Conservation (phyloP, 331 rosid genomes). For the Pyracantha coccinea region DNA sequence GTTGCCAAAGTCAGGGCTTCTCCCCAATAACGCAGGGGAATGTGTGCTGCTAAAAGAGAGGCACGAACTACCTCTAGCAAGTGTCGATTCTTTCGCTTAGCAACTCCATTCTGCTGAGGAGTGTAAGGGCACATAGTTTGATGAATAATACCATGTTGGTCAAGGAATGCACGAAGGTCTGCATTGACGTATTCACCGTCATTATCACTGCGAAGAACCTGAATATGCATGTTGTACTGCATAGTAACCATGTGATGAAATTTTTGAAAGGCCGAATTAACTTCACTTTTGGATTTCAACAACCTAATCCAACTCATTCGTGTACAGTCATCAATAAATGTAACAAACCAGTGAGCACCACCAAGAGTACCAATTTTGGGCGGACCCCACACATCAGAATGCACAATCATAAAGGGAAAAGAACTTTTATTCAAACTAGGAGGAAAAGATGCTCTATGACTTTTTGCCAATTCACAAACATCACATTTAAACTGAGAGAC, state of each 20-base stretch:
- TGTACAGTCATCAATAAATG: neutral
- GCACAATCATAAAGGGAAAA: too few relatives aligned
- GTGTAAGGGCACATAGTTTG: neutral
- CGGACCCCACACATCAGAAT: neutral
- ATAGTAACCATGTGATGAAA: neutral
- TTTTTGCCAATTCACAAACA: neutral
- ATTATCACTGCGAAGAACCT: neutral
- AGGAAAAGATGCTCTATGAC: neutral
- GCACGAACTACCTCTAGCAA: neutral
- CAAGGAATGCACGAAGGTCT: neutral
- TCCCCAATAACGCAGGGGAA: neutral
- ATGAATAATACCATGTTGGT: neutral
- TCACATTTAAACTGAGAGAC: neutral
- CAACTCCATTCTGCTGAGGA: neutral
- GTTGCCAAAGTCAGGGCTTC: accelerated
- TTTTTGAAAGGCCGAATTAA: neutral
- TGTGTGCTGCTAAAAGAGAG: accelerated
- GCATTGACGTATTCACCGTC: neutral
- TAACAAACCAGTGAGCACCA: neutral
- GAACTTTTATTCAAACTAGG: neutral
- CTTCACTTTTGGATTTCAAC: too few relatives aligned
- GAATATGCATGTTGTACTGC: too few relatives aligned
- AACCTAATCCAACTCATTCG: too few relatives aligned
- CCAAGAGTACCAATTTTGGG: neutral
- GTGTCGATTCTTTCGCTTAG: too few relatives aligned